Percentiles rank a stretch among this genome's conserved stretches.
phyloP scores from a whole-genome alignment of 108 stramenopile species.

The Phaeodactylum tricornutum region DNA sequence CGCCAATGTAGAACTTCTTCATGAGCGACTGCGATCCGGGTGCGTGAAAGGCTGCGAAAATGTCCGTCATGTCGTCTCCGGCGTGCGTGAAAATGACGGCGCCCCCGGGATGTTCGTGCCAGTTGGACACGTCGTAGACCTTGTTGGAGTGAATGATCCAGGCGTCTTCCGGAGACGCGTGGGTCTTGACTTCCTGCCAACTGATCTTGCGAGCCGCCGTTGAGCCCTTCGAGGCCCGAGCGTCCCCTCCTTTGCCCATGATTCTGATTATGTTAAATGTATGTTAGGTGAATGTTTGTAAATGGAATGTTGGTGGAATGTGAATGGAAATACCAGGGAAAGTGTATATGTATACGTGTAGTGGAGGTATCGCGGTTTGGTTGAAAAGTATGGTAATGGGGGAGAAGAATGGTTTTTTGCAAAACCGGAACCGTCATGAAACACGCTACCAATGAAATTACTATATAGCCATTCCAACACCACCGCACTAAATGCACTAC shows the following conservation, averaged over 20 bases:
- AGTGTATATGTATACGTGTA: no score
- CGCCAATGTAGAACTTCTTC: constrained; percentile 92
- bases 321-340: no score
- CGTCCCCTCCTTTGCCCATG: constrained; percentile 86
- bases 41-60: constrained; percentile 98
- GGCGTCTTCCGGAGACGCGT: constrained; percentile 85
- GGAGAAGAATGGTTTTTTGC: no score
- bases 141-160: constrained; percentile 93
- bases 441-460: no score
- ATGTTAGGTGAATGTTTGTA: no score
- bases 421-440: no score
- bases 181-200: constrained; percentile 89
- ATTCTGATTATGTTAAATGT: no score
- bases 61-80: constrained; percentile 98
- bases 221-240: constrained; percentile 10
- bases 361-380: no score
- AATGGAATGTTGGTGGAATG: no score
- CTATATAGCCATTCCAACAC: no score
- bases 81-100: constrained; percentile 97
- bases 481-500: no score
- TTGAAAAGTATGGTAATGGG: no score
- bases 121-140: constrained; percentile 95
- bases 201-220: constrained; percentile 45
- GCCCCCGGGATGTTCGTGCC: constrained; percentile 96
- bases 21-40: constrained; percentile 79